phyloP scores from a whole-genome alignment of 805 yeast genomes.

The Clavispora phyllophila region DNA sequence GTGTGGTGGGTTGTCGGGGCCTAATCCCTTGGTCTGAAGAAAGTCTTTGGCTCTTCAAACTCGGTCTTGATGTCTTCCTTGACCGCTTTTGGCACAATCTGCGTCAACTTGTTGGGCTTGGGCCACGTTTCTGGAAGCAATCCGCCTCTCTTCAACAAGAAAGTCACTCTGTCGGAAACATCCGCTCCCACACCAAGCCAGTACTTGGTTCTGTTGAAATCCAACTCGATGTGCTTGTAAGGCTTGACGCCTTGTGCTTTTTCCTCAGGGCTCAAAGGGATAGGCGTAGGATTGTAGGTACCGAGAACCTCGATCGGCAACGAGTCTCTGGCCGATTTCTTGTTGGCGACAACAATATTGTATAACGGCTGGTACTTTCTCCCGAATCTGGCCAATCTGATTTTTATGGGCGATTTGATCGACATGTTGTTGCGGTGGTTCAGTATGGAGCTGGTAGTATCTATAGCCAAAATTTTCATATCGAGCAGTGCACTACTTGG shows the following conservation, averaged over 20 bases:
- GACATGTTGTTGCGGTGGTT: constrained; percentile 6
- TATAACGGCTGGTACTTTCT: constrained; percentile 81
- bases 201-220: constrained; percentile 84
- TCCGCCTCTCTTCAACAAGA: constrained; percentile 75
- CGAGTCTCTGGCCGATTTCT: constrained; percentile 72
- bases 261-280: constrained; percentile 60
- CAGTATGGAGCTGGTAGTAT: background rate
- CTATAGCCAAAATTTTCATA: background rate
- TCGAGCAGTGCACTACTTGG: background rate
- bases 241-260: constrained; percentile 53
- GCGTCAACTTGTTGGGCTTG: constrained; percentile 36
- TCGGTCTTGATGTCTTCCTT: constrained; percentile 21
- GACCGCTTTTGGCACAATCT: constrained; percentile 24
- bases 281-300: constrained; percentile 81
- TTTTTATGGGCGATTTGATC: constrained; percentile 53
- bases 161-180: constrained; percentile 77
- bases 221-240: constrained; percentile 74
- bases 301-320: constrained; percentile 94
- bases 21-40: constrained; percentile 28
- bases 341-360: constrained; percentile 85
- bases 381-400: constrained; percentile 90
- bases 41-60: constrained; percentile 29
- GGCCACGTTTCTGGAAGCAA: constrained; percentile 59
- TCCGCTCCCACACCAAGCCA: constrained; percentile 98
- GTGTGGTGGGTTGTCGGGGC: background rate